These are phyloP conservation scores for Phaeotremella fagi DNA, from an alignment of 768 basidiomycete species.

Conservation along the genomic window DNA sequence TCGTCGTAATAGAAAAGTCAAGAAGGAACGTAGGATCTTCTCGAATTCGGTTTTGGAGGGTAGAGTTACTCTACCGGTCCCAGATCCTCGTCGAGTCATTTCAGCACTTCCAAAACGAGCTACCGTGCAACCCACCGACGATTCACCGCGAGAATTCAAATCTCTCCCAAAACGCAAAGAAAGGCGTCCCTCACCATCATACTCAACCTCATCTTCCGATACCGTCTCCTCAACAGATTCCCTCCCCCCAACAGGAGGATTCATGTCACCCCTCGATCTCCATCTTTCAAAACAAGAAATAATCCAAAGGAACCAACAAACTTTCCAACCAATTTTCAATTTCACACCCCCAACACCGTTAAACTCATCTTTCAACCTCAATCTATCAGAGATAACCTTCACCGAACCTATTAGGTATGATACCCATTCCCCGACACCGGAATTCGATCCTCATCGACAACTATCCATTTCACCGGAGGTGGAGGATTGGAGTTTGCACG, in stretches of 20 bases:
- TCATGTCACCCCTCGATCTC: constrained; percentile 6
- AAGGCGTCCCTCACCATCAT: constrained; percentile 7
- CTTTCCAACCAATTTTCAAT: constrained; percentile 1
- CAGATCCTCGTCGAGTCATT: neutral
- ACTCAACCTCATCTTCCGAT: constrained; percentile 13
- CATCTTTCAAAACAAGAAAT: neutral
- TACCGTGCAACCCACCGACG: no score
- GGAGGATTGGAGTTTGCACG: neutral
- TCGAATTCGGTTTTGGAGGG: neutral
- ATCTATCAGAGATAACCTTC: neutral
- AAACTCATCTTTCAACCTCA: neutral
- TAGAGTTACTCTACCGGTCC: neutral
- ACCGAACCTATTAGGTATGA: neutral
- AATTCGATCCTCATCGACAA: no score
- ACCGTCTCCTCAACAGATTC: constrained; percentile 4
- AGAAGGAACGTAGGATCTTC: neutral
- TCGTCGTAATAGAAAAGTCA: constrained; percentile 15
- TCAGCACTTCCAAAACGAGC: neutral
- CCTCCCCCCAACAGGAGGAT: constrained; percentile 1
- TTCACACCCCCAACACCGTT: constrained; percentile 10
- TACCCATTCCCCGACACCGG: neutral
- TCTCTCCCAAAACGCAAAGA: no score
- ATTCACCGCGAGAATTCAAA: no score
- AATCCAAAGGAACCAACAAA: neutral
- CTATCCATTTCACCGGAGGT: neutral